A percentile compares a stretch with the other conserved stretches of the same genome.
phyloP scores from a whole-genome alignment of 495 filamentous ascomycete species.

The Cenococcum geophilum region DNA sequence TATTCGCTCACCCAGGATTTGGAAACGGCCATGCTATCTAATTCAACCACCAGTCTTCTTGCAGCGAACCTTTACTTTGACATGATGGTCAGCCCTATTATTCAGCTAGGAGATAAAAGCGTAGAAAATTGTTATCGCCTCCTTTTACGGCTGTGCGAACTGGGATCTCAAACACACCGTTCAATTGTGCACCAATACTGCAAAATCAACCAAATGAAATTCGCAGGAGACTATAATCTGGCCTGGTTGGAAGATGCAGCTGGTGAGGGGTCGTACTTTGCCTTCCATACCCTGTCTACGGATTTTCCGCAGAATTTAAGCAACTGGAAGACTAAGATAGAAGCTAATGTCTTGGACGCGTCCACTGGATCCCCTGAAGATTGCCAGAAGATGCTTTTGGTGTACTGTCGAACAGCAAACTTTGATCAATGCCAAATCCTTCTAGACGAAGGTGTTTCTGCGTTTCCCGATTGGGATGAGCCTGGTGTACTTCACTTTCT shows the following conservation, averaged over 20 bases:
- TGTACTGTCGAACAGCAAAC: neutral
- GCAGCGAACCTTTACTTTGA: neutral
- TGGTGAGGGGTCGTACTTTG: neutral
- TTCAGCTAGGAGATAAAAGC: neutral
- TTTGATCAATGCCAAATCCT: neutral
- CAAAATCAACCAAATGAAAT: neutral
- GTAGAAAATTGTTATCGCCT: neutral
- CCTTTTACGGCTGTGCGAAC: neutral
- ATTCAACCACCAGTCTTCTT: neutral
- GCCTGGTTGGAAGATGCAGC: neutral
- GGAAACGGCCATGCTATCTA: neutral
- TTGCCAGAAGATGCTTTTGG: neutral
- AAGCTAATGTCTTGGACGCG: neutral
- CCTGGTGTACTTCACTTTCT: conserved; percentile 3
- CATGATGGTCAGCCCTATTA: neutral
- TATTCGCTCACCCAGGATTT: conserved; percentile 5
- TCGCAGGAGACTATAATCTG: neutral
- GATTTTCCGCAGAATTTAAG: neutral
- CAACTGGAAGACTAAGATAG: neutral
- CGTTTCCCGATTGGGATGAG: conserved; percentile 7
- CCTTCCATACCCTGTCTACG: neutral
- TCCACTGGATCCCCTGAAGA: neutral
- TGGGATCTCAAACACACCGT: neutral
- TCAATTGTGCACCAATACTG: neutral
- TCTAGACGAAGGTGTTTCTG: neutral